Evolutionary conservation across 2,329 filamentous ascomycete species (phyloP).

Genomic region (Penicillium vulpinum): DNA sequence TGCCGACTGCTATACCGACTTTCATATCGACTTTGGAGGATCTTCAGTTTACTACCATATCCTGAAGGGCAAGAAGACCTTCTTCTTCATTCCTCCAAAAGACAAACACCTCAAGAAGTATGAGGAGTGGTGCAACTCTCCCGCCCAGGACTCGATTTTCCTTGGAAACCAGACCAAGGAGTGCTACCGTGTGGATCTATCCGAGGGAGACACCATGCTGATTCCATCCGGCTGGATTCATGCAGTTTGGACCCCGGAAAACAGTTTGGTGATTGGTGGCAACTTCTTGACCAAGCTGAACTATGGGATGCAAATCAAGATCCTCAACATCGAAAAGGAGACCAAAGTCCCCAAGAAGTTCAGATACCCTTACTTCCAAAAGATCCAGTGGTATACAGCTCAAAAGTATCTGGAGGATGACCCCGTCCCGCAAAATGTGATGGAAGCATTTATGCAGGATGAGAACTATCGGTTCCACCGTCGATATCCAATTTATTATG

Average conservation of each 20-base stretch:
- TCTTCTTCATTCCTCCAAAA: constrained; percentile 70
- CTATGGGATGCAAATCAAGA: constrained; percentile 65
- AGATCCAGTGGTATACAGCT: constrained; percentile 68
- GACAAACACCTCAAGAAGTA: constrained; percentile 69
- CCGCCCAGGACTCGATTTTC: constrained; percentile 66
- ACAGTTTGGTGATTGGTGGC: constrained; percentile 69
- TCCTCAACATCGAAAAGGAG: constrained; percentile 66
- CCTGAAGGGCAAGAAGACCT: constrained; percentile 67
- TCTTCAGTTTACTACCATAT: constrained; percentile 72
- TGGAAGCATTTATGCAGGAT: constrained; percentile 57
- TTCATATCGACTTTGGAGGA: constrained; percentile 71
- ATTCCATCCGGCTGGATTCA: constrained; percentile 73
- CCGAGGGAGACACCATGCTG: constrained; percentile 67
- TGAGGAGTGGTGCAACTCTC: constrained; percentile 69
- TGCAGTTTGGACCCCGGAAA: constrained; percentile 68
- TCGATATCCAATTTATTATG: constrained; percentile 58
- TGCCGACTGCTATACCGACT: constrained; percentile 69
- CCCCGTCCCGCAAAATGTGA: constrained; percentile 59
- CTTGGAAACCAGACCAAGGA: constrained; percentile 65
- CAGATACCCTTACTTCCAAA: constrained; percentile 68
- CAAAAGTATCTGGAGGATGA: constrained; percentile 65
- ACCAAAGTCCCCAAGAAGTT: constrained; percentile 67
- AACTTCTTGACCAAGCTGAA: constrained; percentile 68
- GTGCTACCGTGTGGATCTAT: constrained; percentile 66
- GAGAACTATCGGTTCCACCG: constrained; percentile 55